A percentile compares a stretch with the other conserved stretches of the same genome.
phyloP scores from a whole-genome alignment of 768 basidiomycete species.

The Amyloporia xantha region DNA sequence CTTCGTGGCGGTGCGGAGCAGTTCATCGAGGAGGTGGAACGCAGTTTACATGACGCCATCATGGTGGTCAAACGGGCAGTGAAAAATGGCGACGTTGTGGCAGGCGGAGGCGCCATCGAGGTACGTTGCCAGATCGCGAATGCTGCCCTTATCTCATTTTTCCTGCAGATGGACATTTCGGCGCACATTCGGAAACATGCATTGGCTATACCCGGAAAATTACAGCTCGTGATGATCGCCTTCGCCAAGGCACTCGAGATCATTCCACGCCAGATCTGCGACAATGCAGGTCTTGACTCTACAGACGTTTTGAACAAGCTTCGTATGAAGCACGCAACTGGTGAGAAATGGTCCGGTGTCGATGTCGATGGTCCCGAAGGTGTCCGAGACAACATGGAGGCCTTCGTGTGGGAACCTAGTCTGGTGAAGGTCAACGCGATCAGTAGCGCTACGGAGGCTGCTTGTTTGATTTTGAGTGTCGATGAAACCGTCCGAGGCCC shows the following conservation, averaged over 20 bases:
- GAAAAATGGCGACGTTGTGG: constrained; percentile 92
- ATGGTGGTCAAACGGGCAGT: constrained; percentile 99
- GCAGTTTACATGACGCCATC: constrained; percentile 96
- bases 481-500: constrained; percentile 98
- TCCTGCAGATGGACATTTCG: constrained; percentile 86
- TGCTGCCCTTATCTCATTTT: background rate
- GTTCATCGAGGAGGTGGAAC: constrained; percentile 97
- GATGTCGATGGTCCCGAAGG: constrained; percentile 88
- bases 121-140: constrained; percentile 43
- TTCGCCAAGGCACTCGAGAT: constrained; percentile 97
- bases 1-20: constrained; percentile 97
- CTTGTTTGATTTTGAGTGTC: constrained; percentile 90
- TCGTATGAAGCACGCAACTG: constrained; percentile 90
- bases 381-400: constrained; percentile 93
- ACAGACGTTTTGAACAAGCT: constrained; percentile 97
- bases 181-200: constrained; percentile 90
- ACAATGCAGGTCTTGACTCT: constrained; percentile 96
- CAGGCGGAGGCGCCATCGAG: constrained; percentile 96
- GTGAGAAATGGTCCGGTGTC: constrained; percentile 88
- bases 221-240: constrained; percentile 88
- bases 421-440: constrained; percentile 95
- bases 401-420: constrained; percentile 98
- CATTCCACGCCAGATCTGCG: constrained; percentile 97
- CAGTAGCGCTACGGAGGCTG: constrained; percentile 92
- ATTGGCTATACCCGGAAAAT: constrained; percentile 89